Percentiles rank a stretch among this genome's conserved stretches.
Conservation (phyloP, 2,329 filamentous ascomycete species). For the Aurifilum marmelostoma region DNA sequence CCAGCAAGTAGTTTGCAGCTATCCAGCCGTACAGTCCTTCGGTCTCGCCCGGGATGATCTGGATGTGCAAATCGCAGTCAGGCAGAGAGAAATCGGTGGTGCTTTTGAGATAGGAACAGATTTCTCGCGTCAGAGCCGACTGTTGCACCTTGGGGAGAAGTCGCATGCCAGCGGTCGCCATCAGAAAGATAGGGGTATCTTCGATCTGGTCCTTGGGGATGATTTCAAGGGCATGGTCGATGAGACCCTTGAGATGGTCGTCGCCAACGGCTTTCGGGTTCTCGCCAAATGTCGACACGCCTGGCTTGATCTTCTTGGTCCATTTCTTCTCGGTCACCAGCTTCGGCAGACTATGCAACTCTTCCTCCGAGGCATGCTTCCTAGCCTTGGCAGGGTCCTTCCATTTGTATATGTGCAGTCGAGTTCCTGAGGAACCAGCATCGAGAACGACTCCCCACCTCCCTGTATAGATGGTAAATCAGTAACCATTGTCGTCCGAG, state of each 20-base stretch:
- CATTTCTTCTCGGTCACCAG: conserved; percentile 83
- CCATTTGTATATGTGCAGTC: conserved; percentile 94
- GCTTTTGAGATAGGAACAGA: conserved; percentile 79
- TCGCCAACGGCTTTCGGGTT: conserved; percentile 75
- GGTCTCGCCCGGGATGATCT: conserved; percentile 93
- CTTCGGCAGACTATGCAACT: conserved; percentile 73
- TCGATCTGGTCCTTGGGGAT: conserved; percentile 76
- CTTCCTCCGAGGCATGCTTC: conserved; percentile 59
- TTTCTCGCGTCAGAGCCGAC: conserved; percentile 70
- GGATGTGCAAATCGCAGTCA: conserved; percentile 87
- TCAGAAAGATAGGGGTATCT: conserved; percentile 89
- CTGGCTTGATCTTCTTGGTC: conserved; percentile 93
- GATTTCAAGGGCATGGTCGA: conserved; percentile 79
- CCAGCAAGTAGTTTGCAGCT: conserved; percentile 91
- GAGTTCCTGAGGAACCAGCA: conserved; percentile 95
- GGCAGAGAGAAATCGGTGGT: conserved; percentile 82
- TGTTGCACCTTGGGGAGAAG: conserved; percentile 77
- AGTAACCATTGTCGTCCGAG: conserved; percentile 6
- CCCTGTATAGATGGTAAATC: conserved; percentile 42
- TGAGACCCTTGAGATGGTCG: conserved; percentile 77
- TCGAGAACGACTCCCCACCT: conserved; percentile 95
- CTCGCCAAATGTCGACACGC: conserved; percentile 86
- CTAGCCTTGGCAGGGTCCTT: conserved; percentile 72
- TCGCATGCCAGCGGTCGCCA: conserved; percentile 95
- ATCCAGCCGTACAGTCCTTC: conserved; percentile 98